phyloP scores from a whole-genome alignment of 768 basidiomycete genomes.

The Psilocybe cyanescens region DNA sequence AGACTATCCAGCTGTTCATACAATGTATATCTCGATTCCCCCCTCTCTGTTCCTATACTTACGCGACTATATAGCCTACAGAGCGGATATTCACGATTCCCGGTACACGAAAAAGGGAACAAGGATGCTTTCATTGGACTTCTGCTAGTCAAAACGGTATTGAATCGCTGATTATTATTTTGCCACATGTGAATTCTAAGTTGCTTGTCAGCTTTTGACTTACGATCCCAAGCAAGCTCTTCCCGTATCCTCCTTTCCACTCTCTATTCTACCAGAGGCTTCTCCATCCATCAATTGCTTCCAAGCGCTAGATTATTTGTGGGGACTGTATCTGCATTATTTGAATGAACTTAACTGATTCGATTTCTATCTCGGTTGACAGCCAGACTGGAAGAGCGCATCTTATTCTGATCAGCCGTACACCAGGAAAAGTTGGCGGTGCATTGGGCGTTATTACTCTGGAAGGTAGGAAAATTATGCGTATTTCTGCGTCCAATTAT shows the following conservation, averaged over 20 bases:
- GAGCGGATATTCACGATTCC: constrained; percentile 92
- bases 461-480: constrained; percentile 54
- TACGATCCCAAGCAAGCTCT: constrained; percentile 84
- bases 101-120: constrained; percentile 76
- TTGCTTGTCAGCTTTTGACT: constrained; percentile 63
- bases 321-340: constrained; percentile 22
- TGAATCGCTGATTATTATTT: constrained; percentile 63
- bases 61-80: constrained; percentile 38
- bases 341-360: too few relatives aligned
- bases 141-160: constrained; percentile 80
- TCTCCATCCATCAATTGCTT: constrained; percentile 89
- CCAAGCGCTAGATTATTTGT: constrained; percentile 95
- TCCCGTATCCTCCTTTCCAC: constrained; percentile 73
- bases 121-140: constrained; percentile 82
- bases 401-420: constrained; percentile 80
- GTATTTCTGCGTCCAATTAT: not conserved
- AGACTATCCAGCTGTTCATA: constrained; percentile 78
- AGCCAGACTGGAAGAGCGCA: constrained; percentile 96
- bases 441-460: constrained; percentile 91
- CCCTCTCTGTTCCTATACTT: not conserved
- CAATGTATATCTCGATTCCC: constrained; percentile 48
- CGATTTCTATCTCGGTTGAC: not conserved
- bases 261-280: constrained; percentile 91
- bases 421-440: constrained; percentile 83
- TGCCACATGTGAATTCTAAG: constrained; percentile 62